Evolutionary conservation across 1,139 yeast genomes (phyloP).

Genomic region (Candida frijolesensis): DNA sequence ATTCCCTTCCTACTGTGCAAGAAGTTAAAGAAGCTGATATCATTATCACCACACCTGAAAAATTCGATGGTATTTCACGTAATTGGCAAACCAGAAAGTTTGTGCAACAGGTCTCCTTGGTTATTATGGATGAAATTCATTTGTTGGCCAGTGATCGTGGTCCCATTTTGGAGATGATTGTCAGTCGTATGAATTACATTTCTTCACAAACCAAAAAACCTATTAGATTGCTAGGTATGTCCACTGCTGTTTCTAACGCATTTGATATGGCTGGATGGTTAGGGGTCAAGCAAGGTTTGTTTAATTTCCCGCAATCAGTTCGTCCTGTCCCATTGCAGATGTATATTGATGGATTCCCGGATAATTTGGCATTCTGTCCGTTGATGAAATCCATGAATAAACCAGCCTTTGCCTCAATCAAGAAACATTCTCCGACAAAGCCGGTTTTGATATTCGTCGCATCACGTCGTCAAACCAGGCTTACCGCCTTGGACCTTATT

Average conservation of each 20-base stretch:
- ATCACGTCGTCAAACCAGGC: conserved; percentile 93
- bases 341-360: conserved; percentile 98
- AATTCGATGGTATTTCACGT: conserved; percentile 98
- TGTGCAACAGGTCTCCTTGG: conserved; percentile 87
- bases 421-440: conserved; percentile 89
- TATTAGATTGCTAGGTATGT: conserved; percentile 85
- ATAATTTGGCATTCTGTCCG: conserved; percentile 90
- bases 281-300: conserved; percentile 85
- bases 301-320: conserved; percentile 92
- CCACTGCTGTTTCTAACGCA: conserved; percentile 97
- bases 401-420: conserved; percentile 95
- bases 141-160: conserved; percentile 97
- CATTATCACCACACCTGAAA: conserved; percentile 95
- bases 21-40: conserved; percentile 91
- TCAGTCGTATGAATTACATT: conserved; percentile 94
- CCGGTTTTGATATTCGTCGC: conserved; percentile 96
- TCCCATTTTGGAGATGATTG: conserved; percentile 97
- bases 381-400: conserved; percentile 98
- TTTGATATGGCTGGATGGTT: conserved; percentile 98
- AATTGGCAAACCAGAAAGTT: conserved; percentile 95
- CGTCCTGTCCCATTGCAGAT: conserved; percentile 97
- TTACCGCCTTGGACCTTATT: conserved; percentile 90
- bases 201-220: conserved; percentile 75
- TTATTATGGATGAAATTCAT: conserved; percentile 98
- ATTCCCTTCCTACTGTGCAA: conserved; percentile 84